phyloP scores from a whole-genome alignment of 345 rosid species.

The Chamaenerion angustifolium region DNA sequence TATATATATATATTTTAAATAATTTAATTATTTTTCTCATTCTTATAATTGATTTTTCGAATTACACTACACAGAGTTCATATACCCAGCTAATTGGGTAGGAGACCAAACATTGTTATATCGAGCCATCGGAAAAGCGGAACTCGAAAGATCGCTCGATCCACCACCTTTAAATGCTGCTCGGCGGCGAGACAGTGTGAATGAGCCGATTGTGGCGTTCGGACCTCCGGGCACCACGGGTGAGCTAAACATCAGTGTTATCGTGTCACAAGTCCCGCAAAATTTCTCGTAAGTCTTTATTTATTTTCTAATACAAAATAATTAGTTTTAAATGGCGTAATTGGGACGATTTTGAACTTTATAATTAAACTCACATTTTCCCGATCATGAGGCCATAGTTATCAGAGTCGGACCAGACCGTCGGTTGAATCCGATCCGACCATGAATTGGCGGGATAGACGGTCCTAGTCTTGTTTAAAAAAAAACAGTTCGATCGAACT shows the following conservation, averaged over 20 bases:
- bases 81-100: slow-evolving; percentile 67
- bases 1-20: background rate
- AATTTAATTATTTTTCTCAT: background rate
- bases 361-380: no score
- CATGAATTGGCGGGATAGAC: no score
- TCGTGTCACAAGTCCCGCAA: slow-evolving; percentile 58
- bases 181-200: slow-evolving; percentile 27
- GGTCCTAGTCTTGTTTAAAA: no score
- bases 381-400: no score
- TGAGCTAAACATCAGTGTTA: slow-evolving; percentile 82
- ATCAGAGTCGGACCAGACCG: no score
- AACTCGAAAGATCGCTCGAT: slow-evolving; percentile 55
- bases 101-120: slow-evolving; percentile 71
- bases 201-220: slow-evolving; percentile 69
- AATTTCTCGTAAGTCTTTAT: slow-evolving; percentile 59
- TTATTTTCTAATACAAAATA: no score
- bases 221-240: slow-evolving; percentile 86
- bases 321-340: no score
- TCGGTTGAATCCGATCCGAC: no score
- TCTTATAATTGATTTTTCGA: no score
- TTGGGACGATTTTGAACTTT: no score
- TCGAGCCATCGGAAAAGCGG: slow-evolving; percentile 53
- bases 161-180: slow-evolving; percentile 41
- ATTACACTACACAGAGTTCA: slow-evolving; percentile 43
- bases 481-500: no score